These are phyloP conservation scores for Candida ovalis DNA, from an alignment of 805 yeast species.

Conservation along the genomic window DNA sequence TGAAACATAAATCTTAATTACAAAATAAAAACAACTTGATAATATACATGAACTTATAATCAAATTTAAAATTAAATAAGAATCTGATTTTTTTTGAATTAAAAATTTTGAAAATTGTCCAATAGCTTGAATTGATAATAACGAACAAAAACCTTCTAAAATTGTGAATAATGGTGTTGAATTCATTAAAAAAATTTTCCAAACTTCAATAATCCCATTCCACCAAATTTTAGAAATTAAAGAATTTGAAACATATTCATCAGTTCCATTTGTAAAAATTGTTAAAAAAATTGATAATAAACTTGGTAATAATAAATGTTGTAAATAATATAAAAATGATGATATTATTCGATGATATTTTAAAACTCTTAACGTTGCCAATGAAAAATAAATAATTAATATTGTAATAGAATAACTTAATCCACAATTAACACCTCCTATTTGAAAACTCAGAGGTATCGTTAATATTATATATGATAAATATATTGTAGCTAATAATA, in stretches of 20 bases:
- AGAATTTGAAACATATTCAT: conserved; percentile 15
- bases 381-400: conserved; percentile 60
- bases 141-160: conserved; percentile 89
- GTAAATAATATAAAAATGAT: conserved; percentile 64
- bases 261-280: conserved; percentile 35
- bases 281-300: conserved; percentile 66
- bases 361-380: conserved; percentile 69
- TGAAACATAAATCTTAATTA: conserved; percentile 78
- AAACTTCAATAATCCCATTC: conserved; percentile 47
- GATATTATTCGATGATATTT: conserved; percentile 41
- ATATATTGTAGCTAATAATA: conserved; percentile 54
- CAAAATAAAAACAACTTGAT: conserved; percentile 71
- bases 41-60: conserved; percentile 70
- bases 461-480: conserved; percentile 69
- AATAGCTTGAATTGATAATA: conserved; percentile 85
- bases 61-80: conserved; percentile 74
- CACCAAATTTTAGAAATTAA: conserved; percentile 30
- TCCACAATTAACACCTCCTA: conserved; percentile 90
- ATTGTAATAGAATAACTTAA: conserved; percentile 76
- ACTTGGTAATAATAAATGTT: conserved; percentile 80
- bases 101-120: conserved; percentile 81
- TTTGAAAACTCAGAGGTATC: conserved; percentile 89
- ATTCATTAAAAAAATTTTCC: conserved; percentile 70
- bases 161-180: conserved; percentile 88
- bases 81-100: conserved; percentile 57